These are phyloP conservation scores for Pseudozyma thailandica DNA, from an alignment of 1,284 basidiomycete species.

Conservation along the genomic window DNA sequence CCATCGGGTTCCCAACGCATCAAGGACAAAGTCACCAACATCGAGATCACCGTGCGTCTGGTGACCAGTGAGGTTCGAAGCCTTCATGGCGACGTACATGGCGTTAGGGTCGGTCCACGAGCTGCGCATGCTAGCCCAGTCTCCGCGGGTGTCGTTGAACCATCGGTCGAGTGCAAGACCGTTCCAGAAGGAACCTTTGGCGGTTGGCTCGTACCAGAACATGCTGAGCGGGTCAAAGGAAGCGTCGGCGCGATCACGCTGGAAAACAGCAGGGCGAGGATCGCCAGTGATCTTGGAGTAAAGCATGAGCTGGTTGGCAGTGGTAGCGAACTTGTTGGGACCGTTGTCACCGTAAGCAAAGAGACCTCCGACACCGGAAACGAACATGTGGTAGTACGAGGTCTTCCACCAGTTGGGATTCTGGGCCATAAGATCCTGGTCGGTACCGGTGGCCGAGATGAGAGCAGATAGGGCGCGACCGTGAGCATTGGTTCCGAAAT, in stretches of 20 bases:
- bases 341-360: constrained; percentile 94
- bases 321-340: constrained; percentile 87
- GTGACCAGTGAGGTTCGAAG: constrained; percentile 76
- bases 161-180: constrained; percentile 86
- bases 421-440: constrained; percentile 77
- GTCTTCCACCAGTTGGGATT: constrained; percentile 75
- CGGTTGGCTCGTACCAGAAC: constrained; percentile 94
- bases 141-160: constrained; percentile 72
- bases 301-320: constrained; percentile 62
- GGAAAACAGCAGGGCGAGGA: constrained; percentile 84
- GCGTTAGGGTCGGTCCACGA: constrained; percentile 89
- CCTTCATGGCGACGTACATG: constrained; percentile 87
- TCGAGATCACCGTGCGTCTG: constrained; percentile 96
- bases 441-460: constrained; percentile 83
- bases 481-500: constrained; percentile 80
- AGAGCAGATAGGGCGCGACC: constrained; percentile 91
- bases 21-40: constrained; percentile 91
- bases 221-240: constrained; percentile 89
- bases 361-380: constrained; percentile 82
- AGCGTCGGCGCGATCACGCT: constrained; percentile 86
- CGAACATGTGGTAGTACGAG: constrained; percentile 90
- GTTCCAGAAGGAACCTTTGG: constrained; percentile 90
- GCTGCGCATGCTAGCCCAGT: constrained; percentile 91
- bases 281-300: constrained; percentile 58
- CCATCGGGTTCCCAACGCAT: constrained; percentile 94